Evolutionary conservation across 495 filamentous ascomycete genomes (phyloP).

Genomic region (Aspergillus ellipticus): DNA sequence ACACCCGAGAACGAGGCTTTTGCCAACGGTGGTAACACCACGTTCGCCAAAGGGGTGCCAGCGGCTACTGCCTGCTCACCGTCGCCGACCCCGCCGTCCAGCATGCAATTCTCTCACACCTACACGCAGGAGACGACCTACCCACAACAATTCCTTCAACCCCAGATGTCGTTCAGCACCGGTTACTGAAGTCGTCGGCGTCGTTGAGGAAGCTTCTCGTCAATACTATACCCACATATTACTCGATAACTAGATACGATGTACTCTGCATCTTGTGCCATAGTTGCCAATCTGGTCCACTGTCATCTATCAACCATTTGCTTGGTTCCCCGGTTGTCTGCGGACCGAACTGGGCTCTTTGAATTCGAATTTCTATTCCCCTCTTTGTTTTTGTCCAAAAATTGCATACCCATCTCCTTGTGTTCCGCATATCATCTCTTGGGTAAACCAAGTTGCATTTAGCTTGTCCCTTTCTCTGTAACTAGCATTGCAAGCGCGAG

Average conservation of each 20-base stretch:
- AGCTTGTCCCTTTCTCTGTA: slow-evolving; percentile 31
- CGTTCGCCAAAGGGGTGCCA: slow-evolving; percentile 23
- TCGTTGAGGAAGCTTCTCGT: background rate
- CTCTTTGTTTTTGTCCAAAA: slow-evolving; percentile 28
- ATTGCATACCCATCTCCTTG: slow-evolving; percentile 44
- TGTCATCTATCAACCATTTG: slow-evolving; percentile 14
- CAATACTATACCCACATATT: slow-evolving; percentile 14
- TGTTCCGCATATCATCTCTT: slow-evolving; percentile 27
- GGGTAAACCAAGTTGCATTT: slow-evolving; percentile 40
- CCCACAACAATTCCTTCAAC: slow-evolving; percentile 34
- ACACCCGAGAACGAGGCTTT: slow-evolving; percentile 81
- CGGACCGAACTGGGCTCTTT: slow-evolving; percentile 6
- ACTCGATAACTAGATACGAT: slow-evolving; percentile 6
- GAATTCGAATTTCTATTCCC: slow-evolving; percentile 1
- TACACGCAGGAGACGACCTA: slow-evolving; percentile 40
- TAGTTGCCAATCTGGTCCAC: slow-evolving; percentile 17
- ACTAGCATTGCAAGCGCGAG: slow-evolving; percentile 53
- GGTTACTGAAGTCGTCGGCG: slow-evolving; percentile 26
- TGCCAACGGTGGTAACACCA: slow-evolving; percentile 28
- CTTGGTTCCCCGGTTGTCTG: slow-evolving; percentile 9
- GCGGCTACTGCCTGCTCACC: slow-evolving; percentile 32
- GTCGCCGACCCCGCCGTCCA: slow-evolving; percentile 37
- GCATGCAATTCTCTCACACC: slow-evolving; percentile 35
- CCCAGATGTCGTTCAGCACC: slow-evolving; percentile 37
- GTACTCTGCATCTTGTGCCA: slow-evolving; percentile 15